A percentile compares a stretch with the other conserved stretches of the same genome.
Conservation (phyloP, 345 rosid genomes). For the Reutealis trisperma region DNA sequence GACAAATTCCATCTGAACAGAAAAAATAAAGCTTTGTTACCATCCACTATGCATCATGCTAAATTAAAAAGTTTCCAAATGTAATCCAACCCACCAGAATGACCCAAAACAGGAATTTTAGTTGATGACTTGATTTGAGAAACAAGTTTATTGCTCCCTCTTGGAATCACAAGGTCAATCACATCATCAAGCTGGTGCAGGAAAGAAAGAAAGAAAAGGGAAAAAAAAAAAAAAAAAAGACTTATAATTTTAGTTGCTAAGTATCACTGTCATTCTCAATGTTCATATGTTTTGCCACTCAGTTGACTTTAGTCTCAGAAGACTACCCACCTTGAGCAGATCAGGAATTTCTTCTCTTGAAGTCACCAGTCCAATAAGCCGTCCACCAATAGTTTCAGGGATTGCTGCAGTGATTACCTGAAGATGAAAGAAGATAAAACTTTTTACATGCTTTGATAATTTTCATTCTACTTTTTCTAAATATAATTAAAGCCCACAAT, state of each 20-base stretch:
- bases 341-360: conserved; percentile 97
- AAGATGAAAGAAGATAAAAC: conserved; percentile 19
- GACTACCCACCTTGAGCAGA: conserved; percentile 70
- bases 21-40: conserved; percentile 12
- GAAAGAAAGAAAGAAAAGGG: conserved; percentile 26
- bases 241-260: conserved; percentile 15
- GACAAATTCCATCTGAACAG: conserved; percentile 93
- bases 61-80: conserved; percentile 8
- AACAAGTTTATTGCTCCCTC: conserved; percentile 97
- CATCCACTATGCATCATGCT: conserved; percentile 7
- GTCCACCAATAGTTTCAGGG: conserved; percentile 73
- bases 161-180: conserved; percentile 97
- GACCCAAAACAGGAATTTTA: conserved; percentile 96
- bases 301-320: conserved; percentile 4
- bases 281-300: neutral
- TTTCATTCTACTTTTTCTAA: neutral
- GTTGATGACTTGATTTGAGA: conserved; percentile 86
- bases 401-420: conserved; percentile 92
- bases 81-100: conserved; percentile 70
- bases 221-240: conserved; percentile 26
- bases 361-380: conserved; percentile 89
- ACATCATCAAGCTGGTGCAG: conserved; percentile 90
- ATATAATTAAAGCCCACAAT: neutral
- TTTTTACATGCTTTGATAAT: conserved; percentile 10
- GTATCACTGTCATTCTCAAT: conserved; percentile 8